Conservation (phyloP, 345 rosid species). For the Lepidium aucheri region DNA sequence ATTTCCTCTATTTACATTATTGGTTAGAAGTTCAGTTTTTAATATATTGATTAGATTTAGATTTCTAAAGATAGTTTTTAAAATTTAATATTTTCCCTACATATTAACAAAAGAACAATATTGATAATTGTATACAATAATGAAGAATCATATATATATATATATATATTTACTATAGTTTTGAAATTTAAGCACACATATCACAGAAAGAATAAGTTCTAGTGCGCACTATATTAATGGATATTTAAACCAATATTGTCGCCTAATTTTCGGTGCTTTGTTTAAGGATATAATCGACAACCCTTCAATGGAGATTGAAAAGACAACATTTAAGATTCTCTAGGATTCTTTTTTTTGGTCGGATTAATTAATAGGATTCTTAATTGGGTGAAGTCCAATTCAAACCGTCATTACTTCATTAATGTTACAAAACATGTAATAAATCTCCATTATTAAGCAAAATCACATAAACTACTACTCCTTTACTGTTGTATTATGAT, state of each 20-base stretch:
- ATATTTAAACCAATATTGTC: background rate
- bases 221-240: background rate
- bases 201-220: background rate
- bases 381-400: background rate
- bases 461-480: background rate
- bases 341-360: too few species aligned
- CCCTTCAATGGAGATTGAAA: background rate
- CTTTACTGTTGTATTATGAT: too few species aligned
- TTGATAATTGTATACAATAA: too few species aligned
- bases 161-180: too few species aligned
- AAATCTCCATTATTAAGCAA: background rate
- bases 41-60: too few species aligned
- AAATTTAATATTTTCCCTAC: too few species aligned
- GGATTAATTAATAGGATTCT: background rate
- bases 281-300: background rate
- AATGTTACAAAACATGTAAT: background rate
- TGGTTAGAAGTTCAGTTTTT: too few species aligned
- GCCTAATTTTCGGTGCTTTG: background rate
- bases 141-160: too few species aligned
- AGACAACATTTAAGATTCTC: background rate
- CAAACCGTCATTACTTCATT: background rate
- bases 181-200: too few species aligned
- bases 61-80: too few species aligned
- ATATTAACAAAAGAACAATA: too few species aligned
- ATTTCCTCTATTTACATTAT: too few species aligned